phyloP scores from a whole-genome alignment of 352 stramenopile species.

The Bremia lactucae region DNA sequence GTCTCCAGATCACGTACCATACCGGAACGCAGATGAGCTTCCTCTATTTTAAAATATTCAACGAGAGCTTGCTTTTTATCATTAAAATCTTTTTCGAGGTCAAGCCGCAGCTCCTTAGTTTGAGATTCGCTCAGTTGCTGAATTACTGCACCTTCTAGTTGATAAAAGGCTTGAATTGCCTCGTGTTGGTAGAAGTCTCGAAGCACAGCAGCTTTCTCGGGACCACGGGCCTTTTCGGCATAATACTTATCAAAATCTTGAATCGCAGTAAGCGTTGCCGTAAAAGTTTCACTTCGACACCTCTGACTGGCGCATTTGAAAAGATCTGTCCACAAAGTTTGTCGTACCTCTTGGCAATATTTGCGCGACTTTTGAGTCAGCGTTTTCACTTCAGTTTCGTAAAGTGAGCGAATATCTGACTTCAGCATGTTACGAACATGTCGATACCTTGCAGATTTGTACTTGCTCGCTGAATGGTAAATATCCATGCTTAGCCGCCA shows the following conservation, averaged over 20 bases:
- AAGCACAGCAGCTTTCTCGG: conserved; percentile 41
- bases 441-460: conserved; percentile 31
- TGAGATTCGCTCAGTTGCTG: conserved; percentile 45
- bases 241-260: conserved; percentile 44
- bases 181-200: conserved; percentile 47
- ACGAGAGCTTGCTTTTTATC: conserved; percentile 48
- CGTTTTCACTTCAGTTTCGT: conserved; percentile 25
- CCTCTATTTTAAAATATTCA: conserved; percentile 54
- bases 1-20: conserved; percentile 55
- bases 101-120: conserved; percentile 33
- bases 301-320: conserved; percentile 2
- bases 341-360: conserved; percentile 38
- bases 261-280: conserved; percentile 34
- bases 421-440: conserved; percentile 46
- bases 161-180: conserved; percentile 38
- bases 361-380: conserved; percentile 35
- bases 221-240: conserved; percentile 32
- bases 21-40: conserved; percentile 42
- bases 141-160: conserved; percentile 39
- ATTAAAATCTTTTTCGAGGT: conserved; percentile 49
- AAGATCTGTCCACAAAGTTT: conserved; percentile 34
- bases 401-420: conserved; percentile 28
- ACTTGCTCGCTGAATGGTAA: conserved; percentile 37
- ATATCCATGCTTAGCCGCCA: conserved; percentile 56
- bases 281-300: conserved; percentile 18